A percentile compares a stretch with the other conserved stretches of the same genome.
Conservation (phyloP, 805 yeast genomes). For the Myxozyma geophila region DNA sequence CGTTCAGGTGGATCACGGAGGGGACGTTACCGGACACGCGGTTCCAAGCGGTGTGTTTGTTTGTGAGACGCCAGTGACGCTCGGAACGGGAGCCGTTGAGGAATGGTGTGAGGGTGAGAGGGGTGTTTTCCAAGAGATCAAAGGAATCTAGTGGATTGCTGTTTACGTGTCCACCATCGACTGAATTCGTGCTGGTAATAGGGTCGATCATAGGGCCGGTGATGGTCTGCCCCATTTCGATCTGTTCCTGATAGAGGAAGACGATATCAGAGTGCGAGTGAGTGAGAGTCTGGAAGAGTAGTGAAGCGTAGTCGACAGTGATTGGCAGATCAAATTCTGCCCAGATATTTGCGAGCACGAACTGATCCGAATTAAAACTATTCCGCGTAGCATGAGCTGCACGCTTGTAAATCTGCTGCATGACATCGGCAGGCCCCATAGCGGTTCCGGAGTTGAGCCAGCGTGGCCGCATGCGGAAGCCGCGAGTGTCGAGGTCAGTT, state of each 20-base stretch:
- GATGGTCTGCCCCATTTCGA: slow-evolving; percentile 10
- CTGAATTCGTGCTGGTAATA: neutral
- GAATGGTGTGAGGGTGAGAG: slow-evolving; percentile 7
- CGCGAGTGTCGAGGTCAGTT: slow-evolving; percentile 7
- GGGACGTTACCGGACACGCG: slow-evolving; percentile 22
- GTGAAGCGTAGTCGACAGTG: slow-evolving; percentile 20
- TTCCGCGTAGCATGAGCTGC: slow-evolving; percentile 4
- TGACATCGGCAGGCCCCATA: slow-evolving; percentile 21
- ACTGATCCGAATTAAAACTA: slow-evolving; percentile 17
- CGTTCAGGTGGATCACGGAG: slow-evolving; percentile 23
- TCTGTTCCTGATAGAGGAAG: slow-evolving; percentile 20
- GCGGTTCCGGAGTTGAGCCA: slow-evolving; percentile 30
- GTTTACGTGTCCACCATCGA: slow-evolving; percentile 1
- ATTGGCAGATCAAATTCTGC: slow-evolving; percentile 23
- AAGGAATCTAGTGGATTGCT: neutral
- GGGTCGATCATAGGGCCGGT: slow-evolving; percentile 3
- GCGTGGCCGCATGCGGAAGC: slow-evolving; percentile 19
- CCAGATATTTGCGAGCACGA: slow-evolving; percentile 18
- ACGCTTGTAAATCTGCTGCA: slow-evolving; percentile 11
- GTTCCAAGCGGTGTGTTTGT: slow-evolving; percentile 22
- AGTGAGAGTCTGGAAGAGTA: slow-evolving; percentile 25
- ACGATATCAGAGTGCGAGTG: slow-evolving; percentile 22
- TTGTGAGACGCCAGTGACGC: neutral
- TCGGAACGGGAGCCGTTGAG: neutral
- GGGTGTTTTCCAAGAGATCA: slow-evolving; percentile 1